Percentiles rank a stretch among this genome's conserved stretches.
Evolutionary conservation across 768 basidiomycete species (phyloP).

Genomic region (Suillus luteus): DNA sequence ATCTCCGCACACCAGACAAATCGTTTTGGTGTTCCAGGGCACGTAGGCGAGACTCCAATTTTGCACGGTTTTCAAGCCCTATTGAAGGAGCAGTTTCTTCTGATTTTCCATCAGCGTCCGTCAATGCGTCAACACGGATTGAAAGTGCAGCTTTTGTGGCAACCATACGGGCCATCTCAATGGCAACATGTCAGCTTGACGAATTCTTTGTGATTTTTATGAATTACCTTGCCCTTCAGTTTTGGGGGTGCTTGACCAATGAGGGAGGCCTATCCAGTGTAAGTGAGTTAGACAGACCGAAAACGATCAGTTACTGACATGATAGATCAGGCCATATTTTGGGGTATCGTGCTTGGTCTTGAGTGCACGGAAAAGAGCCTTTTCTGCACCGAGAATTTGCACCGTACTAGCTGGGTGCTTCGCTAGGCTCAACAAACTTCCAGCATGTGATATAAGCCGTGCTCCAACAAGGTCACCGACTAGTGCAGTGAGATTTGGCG

Average conservation of each 20-base stretch:
- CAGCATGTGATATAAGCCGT: constrained; percentile 73
- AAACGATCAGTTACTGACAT: constrained; percentile 52
- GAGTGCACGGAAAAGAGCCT: constrained; percentile 73
- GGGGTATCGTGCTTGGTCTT: constrained; percentile 94
- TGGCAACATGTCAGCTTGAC: background rate
- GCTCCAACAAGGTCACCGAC: constrained; percentile 81
- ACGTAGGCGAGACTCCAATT: constrained; percentile 92
- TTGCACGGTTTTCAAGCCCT: constrained; percentile 91
- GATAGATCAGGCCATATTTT: constrained; percentile 99
- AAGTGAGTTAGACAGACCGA: constrained; percentile 9
- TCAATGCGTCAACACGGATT: constrained; percentile 95
- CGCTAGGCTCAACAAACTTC: constrained; percentile 66
- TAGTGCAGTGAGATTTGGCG: constrained; percentile 90
- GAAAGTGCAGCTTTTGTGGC: constrained; percentile 98
- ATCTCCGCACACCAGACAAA: constrained; percentile 67
- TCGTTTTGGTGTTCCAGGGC: constrained; percentile 85
- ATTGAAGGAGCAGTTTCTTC: constrained; percentile 80
- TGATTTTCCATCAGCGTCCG: constrained; percentile 89
- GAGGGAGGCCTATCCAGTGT: constrained; percentile 70
- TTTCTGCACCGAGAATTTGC: constrained; percentile 77
- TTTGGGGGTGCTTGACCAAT: constrained; percentile 98
- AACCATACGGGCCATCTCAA: constrained; percentile 98
- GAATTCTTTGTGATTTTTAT: constrained; percentile 8
- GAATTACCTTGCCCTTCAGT: constrained; percentile 88
- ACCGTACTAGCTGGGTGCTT: constrained; percentile 82